Percentiles rank a stretch among this genome's conserved stretches.
Conservation (phyloP, 441 rosid species). For the Dalechampia spathulata region DNA sequence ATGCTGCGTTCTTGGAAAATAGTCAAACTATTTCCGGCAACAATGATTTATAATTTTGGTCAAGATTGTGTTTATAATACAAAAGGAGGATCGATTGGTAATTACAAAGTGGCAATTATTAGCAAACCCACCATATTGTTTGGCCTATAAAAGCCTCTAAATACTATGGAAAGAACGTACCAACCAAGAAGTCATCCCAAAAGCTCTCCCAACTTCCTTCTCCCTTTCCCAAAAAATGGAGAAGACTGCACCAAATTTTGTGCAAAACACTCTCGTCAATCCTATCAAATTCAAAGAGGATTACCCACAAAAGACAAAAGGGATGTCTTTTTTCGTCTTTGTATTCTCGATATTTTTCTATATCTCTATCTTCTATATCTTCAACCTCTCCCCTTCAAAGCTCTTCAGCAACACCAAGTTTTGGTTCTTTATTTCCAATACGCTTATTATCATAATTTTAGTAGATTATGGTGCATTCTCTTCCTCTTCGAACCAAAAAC, state of each 20-base stretch:
- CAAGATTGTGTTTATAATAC: background rate
- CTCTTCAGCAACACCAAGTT: constrained; percentile 40
- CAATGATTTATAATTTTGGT: background rate
- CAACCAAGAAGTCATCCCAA: background rate
- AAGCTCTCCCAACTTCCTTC: constrained; percentile 3
- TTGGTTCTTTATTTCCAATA: constrained; percentile 62
- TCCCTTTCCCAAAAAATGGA: constrained; percentile 21
- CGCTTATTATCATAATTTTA: constrained; percentile 48
- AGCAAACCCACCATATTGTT: background rate
- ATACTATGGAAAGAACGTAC: constrained; percentile 3
- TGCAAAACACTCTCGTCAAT: background rate
- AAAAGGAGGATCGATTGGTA: background rate
- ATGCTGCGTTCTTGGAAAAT: background rate
- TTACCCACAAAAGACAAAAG: constrained; percentile 22
- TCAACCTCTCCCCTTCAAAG: constrained; percentile 42
- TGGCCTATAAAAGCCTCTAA: constrained; percentile 16
- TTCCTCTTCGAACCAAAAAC: constrained; percentile 11
- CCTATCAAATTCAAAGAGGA: constrained; percentile 15
- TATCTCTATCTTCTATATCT: constrained; percentile 37
- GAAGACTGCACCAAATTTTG: constrained; percentile 22
- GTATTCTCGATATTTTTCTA: constrained; percentile 37
- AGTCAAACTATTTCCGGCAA: background rate
- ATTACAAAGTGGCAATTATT: constrained; percentile 4
- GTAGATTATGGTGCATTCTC: constrained; percentile 52
- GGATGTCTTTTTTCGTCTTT: constrained; percentile 31